Evolutionary conservation across 2,329 filamentous ascomycete genomes (phyloP), one percentile per base, ranked within the genome.

Genomic region (Talaromyces marneffei): DNA sequence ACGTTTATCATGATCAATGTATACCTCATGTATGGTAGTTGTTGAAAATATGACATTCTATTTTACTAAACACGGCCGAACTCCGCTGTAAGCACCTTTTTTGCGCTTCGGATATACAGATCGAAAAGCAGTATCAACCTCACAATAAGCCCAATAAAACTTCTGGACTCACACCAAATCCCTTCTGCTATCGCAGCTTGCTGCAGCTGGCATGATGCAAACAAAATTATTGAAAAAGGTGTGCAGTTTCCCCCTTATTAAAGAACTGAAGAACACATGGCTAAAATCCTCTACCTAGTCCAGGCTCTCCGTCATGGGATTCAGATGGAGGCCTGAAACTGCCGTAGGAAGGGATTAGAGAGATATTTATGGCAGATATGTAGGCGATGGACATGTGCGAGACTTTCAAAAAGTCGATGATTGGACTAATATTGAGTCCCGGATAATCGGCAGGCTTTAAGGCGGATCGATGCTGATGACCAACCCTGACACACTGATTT

Each of bases 281-380:
- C 35, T 61, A 25, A 56, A 29, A n/a, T 16, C 2, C 4, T 50
- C 3, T 18, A n/a, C n/a, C n/a, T n/a, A n/a, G 2, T 3, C 40
- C 16, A 61, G 59, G 44, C 4, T 53, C 16, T 4, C 54, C 60
- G 5, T 61, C 54, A 4, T 3, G 70, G 75, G n/a, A 77, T 82
- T 50, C 65, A 71, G 76, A 58, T 83, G 82, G 81, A 70, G 81
- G 52, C 80, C 81, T 0, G 81, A 83, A 66, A 79, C 74, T 2
- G 80, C 79, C 16, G 37, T 56, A 1, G 59, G 20, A 67, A 76
- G 4, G 66, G 69, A 6, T 72, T 80, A 35, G 70, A 81, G 64
- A 81, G 76, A 79, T 74, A 73, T 64, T 72, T 79, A 68, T 74
- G 78, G 2, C 77, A 82, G 67, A 82, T 65, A 77, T 82, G 48